Percentiles rank a stretch among this genome's conserved stretches.
Conservation (phyloP, 768 basidiomycete species). For the Collybiopsis luxurians region DNA sequence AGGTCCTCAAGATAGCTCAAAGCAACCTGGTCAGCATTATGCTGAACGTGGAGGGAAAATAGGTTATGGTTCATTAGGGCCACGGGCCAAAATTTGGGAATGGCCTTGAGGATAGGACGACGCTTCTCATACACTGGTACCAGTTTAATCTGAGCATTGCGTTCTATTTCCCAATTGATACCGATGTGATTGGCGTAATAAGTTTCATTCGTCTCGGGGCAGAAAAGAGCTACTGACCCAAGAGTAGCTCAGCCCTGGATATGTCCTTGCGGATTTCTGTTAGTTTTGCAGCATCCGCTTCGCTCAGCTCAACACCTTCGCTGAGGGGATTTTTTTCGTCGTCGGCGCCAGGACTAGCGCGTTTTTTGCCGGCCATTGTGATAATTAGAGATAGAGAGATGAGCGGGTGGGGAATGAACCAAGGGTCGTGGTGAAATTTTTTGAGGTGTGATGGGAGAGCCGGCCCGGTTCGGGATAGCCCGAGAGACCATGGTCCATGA, state of each 20-base stretch:
- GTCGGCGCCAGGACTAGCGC: slow-evolving; percentile 77
- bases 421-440: slow-evolving; percentile 13
- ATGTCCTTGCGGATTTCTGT: slow-evolving; percentile 64
- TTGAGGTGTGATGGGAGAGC: not conserved
- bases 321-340: slow-evolving; percentile 68
- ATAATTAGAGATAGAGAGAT: slow-evolving; percentile 12
- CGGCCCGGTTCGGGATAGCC: not conserved
- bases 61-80: slow-evolving; percentile 72
- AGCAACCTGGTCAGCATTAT: slow-evolving; percentile 76
- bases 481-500: not conserved
- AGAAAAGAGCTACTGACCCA: slow-evolving; percentile 50
- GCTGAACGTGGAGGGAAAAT: slow-evolving; percentile 65
- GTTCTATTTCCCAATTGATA: slow-evolving; percentile 44
- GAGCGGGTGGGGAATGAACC: slow-evolving; percentile 14
- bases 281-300: slow-evolving; percentile 72
- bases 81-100: slow-evolving; percentile 83
- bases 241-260: slow-evolving; percentile 64
- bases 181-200: not conserved
- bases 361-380: slow-evolving; percentile 55
- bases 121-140: slow-evolving; percentile 68
- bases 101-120: slow-evolving; percentile 59
- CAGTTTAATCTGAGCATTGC: slow-evolving; percentile 55
- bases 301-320: slow-evolving; percentile 60
- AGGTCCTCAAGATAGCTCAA: slow-evolving; percentile 83
- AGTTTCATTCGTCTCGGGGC: not conserved